Evolutionary conservation across 2,329 filamentous ascomycete genomes (phyloP).

Genomic region (Boeremia lycopersici): DNA sequence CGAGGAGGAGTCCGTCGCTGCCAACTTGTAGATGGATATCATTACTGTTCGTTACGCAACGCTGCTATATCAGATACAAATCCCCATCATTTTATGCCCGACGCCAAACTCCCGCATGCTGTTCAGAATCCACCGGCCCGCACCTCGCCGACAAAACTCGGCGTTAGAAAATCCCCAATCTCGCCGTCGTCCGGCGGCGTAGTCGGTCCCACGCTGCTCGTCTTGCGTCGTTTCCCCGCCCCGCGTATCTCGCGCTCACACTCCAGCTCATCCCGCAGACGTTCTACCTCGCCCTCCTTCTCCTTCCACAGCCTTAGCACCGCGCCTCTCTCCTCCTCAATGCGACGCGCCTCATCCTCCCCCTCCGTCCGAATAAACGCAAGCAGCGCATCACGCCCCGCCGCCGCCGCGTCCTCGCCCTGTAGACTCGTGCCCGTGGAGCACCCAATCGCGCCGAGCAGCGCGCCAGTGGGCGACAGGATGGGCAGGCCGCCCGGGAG

Average conservation of each 20-base stretch:
- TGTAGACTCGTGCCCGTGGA: slow-evolving; percentile 60
- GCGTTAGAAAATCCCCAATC: slow-evolving; percentile 11
- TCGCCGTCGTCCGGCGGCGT: slow-evolving; percentile 35
- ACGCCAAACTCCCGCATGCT: neutral
- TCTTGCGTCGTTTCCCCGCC: slow-evolving; percentile 25
- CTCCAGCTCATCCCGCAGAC: slow-evolving; percentile 27
- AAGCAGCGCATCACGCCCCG: slow-evolving; percentile 56
- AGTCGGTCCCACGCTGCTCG: slow-evolving; percentile 24
- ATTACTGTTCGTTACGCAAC: too few species aligned
- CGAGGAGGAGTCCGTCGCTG: too few species aligned
- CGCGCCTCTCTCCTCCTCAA: slow-evolving; percentile 28
- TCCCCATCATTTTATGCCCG: too few species aligned
- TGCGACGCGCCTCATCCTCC: slow-evolving; percentile 22
- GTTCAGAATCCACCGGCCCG: slow-evolving; percentile 18
- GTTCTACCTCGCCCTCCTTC: slow-evolving; percentile 30
- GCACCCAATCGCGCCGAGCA: slow-evolving; percentile 60
- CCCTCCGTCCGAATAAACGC: slow-evolving; percentile 31
- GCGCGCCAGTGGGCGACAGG: slow-evolving; percentile 51
- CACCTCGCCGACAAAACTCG: slow-evolving; percentile 32
- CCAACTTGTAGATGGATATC: too few species aligned
- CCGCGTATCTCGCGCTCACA: neutral
- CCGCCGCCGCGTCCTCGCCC: slow-evolving; percentile 58
- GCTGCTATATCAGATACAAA: too few species aligned
- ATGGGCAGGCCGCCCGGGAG: slow-evolving; percentile 61
- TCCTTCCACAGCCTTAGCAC: slow-evolving; percentile 31